Percentiles rank a stretch among this genome's conserved stretches.
Evolutionary conservation across 2,329 filamentous ascomycete species (phyloP).

Genomic region (Cladophialophora carrionii): DNA sequence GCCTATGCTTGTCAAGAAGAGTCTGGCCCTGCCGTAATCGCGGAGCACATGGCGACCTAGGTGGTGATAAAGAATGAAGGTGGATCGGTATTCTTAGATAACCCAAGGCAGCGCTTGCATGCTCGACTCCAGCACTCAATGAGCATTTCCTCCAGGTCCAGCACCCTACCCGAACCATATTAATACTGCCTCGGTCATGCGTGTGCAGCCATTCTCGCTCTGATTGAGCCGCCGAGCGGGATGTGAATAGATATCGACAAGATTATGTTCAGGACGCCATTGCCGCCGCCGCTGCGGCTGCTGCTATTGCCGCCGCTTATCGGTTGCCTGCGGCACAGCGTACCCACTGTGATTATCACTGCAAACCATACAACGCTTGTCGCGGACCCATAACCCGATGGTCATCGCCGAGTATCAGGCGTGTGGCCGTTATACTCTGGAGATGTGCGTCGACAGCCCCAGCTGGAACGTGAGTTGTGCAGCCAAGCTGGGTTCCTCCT

Average conservation of each 20-base stretch:
- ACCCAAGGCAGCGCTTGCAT: background rate
- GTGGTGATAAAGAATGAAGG: background rate
- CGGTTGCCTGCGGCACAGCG: background rate
- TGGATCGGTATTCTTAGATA: background rate
- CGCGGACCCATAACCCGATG: background rate
- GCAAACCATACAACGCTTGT: background rate
- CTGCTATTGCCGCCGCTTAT: background rate
- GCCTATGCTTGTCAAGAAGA: slow-evolving; percentile 1
- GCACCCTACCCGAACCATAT: background rate
- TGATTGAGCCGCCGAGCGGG: background rate
- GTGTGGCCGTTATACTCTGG: background rate
- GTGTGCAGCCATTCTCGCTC: background rate
- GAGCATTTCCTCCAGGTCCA: background rate
- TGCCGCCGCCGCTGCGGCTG: too few species aligned
- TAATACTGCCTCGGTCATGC: background rate
- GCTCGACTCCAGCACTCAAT: background rate
- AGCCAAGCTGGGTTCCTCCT: background rate
- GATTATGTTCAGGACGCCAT: background rate
- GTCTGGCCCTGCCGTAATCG: background rate
- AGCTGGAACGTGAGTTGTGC: background rate
- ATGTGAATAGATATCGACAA: background rate
- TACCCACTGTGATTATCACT: background rate
- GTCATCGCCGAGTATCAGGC: background rate
- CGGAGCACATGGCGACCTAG: background rate
- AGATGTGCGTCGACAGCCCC: background rate